A percentile compares a stretch with the other conserved stretches of the same genome.
Evolutionary conservation across 169 alveolate species (phyloP).

Genomic region (Plasmodium berghei): DNA sequence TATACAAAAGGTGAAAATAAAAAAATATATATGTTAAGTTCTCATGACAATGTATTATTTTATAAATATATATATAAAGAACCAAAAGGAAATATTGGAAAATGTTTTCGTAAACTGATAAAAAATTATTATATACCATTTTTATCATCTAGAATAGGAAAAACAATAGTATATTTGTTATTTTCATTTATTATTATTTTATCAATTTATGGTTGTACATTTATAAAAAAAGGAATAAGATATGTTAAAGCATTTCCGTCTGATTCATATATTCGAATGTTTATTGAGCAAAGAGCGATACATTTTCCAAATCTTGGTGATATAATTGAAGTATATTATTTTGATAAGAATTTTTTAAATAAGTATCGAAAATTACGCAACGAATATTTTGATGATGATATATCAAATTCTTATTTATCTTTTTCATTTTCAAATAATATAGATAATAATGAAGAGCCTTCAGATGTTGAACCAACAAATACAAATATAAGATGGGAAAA

Average conservation of each 20-base stretch:
- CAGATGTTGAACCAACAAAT: conserved; percentile 29
- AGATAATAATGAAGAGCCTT: conserved; percentile 22
- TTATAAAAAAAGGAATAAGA: conserved; percentile 69
- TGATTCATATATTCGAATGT: conserved; percentile 59
- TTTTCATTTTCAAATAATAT: conserved; percentile 29
- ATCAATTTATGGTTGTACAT: conserved; percentile 63
- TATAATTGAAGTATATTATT: conserved; percentile 45
- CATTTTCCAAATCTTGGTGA: conserved; percentile 60
- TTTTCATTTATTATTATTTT: conserved; percentile 10
- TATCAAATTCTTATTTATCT: background rate
- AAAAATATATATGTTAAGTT: conserved; percentile 38
- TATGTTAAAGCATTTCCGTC: conserved; percentile 63
- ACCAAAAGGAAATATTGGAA: conserved; percentile 72
- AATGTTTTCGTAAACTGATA: conserved; percentile 23
- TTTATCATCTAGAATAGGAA: conserved; percentile 58
- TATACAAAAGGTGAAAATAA: conserved; percentile 3
- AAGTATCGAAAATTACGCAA: conserved; percentile 23
- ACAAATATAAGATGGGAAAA: conserved; percentile 35
- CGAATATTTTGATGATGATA: background rate
- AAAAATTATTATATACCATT: conserved; percentile 71
- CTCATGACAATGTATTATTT: conserved; percentile 67
- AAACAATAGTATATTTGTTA: conserved; percentile 24
- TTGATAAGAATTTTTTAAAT: conserved; percentile 43
- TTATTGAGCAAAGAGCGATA: conserved; percentile 18
- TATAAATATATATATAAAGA: conserved; percentile 73